Evolutionary conservation across 495 filamentous ascomycete species (phyloP), one percentile per base, ranked within the genome.

Genomic region (Poronia punctata): DNA sequence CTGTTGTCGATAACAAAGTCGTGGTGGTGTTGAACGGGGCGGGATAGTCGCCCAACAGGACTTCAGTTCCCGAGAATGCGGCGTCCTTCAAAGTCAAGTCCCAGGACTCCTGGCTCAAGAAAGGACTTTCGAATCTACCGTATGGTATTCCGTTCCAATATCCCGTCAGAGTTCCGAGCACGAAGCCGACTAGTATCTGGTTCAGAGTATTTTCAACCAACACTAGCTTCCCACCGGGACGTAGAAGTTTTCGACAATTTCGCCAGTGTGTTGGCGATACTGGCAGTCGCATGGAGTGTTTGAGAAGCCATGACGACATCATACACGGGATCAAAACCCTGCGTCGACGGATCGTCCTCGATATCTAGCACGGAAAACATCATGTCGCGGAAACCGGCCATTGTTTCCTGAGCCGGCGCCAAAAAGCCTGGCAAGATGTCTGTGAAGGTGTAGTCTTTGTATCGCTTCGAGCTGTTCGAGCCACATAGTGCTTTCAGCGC

Each of bases 381-480:
- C 6, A 62, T 42, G 14, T 46, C 34, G 5, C 35, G 27, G 10
- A 21, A 46, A 34, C 56, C 60, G 11, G 48, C 18, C 7, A 60
- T 45, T 31, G 63, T 57, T 19, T 47, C 45, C 4, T 57, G 47
- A 0, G 71, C 74, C 11, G 53, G 33, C 5, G 61, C 52, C 14
- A 75, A 65, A 34, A 72, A 75, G 0, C 64, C 63, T 1, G 61
- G 26, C 1, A 68, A 72, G 5, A 76, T 62, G 37, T 76, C 72
- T 0, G 71, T 74, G 38, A 73, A 76, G 3, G 39, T 45, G 30
- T 66, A 68, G 10, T 49, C 56, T 15, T 9, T 5, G 11, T 49
- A 55, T n/a, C 29, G 17, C 23, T 46, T 36, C 17, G 43, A 49
- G n/a, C 39, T 31, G 25, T 47, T 53, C 0, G 26, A 29, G n/a